Percentiles rank a stretch among this genome's conserved stretches.
Conservation (phyloP, 371 early-diverging fungal genomes). For the Coemansia sp. region DNA sequence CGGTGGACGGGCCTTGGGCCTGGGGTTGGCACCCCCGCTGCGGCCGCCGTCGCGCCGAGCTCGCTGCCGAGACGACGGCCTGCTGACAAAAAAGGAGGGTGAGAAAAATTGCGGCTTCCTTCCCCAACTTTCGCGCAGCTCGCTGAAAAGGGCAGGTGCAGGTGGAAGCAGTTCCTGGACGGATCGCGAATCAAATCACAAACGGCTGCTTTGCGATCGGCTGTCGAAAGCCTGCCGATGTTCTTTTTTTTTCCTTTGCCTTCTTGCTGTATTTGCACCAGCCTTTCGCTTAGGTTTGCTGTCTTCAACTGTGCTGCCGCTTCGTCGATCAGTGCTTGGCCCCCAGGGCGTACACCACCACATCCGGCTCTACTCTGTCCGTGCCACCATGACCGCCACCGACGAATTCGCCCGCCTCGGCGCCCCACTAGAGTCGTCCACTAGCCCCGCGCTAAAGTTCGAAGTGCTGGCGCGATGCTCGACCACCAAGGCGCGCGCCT, state of each 20-base stretch:
- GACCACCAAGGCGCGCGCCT: slow-evolving; percentile 88
- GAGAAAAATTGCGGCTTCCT: too few species aligned
- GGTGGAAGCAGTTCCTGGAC: too few species aligned
- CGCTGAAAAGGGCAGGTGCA: too few species aligned
- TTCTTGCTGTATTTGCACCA: not conserved
- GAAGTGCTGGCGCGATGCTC: slow-evolving; percentile 77
- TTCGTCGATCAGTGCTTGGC: slow-evolving; percentile 3
- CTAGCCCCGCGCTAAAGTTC: slow-evolving; percentile 63
- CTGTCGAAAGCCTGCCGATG: too few species aligned
- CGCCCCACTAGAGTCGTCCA: slow-evolving; percentile 44
- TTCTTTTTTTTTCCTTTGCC: not conserved
- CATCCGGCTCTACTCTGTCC: slow-evolving; percentile 1
- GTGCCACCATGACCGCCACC: slow-evolving; percentile 1
- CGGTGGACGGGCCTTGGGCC: too few species aligned
- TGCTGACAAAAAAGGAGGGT: too few species aligned
- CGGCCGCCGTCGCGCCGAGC: too few species aligned
- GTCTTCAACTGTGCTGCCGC: not conserved
- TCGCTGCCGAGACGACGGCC: too few species aligned
- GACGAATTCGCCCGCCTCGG: slow-evolving; percentile 29
- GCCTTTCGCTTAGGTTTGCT: not conserved
- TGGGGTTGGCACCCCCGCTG: too few species aligned
- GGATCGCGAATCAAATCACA: not conserved
- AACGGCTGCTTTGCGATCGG: not conserved
- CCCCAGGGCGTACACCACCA: slow-evolving; percentile 5
- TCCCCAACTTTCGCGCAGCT: too few species aligned